phyloP scores from a whole-genome alignment of 148 eudicot species.

The Persicaria maculosa region DNA sequence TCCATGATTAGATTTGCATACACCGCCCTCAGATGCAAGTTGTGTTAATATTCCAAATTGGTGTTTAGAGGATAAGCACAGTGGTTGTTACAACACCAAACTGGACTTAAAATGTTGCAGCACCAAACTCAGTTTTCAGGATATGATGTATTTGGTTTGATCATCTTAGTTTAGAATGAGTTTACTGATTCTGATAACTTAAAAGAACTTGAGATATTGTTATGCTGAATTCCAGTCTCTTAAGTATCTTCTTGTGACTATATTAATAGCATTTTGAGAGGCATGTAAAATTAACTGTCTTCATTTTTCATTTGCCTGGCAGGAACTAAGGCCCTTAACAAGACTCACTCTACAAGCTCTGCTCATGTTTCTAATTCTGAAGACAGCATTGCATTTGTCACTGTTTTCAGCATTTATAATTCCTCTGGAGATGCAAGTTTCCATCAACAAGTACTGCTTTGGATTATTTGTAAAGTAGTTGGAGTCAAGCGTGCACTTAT shows the following conservation, averaged over 20 bases:
- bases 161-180: background rate
- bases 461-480: no score
- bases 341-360: slow-evolving; percentile 33
- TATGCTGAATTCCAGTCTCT: background rate
- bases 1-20: no score
- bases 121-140: no score
- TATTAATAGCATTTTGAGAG: background rate
- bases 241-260: background rate
- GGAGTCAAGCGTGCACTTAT: no score
- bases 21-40: no score
- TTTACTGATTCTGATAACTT: background rate
- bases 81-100: no score
- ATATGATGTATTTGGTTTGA: no score
- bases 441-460: no score
- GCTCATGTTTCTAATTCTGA: slow-evolving; percentile 26
- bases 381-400: slow-evolving; percentile 49
- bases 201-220: background rate
- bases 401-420: slow-evolving; percentile 69
- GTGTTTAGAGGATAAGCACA: no score
- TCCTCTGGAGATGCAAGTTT: no score
- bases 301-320: slow-evolving; percentile 22
- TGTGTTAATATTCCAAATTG: no score
- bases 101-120: no score
- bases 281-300: slow-evolving; percentile 7
- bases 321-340: slow-evolving; percentile 78